These are phyloP conservation scores for Orbilia blumenaviensis DNA, from an alignment of 2,329 filamentous ascomycete species.

Conservation along the genomic window DNA sequence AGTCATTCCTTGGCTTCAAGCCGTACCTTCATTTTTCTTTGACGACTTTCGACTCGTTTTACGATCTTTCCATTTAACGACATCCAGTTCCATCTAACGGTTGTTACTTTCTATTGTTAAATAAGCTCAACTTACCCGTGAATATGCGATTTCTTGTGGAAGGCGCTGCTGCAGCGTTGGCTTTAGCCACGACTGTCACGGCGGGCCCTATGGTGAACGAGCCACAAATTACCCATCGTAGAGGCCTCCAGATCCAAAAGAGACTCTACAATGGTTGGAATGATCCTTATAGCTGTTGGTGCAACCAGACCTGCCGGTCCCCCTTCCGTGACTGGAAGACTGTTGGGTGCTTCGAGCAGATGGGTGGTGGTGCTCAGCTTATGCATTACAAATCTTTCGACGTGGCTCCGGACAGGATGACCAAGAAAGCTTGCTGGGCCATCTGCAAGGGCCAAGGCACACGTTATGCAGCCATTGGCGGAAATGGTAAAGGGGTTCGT, in stretches of 20 bases:
- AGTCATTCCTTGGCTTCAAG: not conserved
- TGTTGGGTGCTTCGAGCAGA: not conserved
- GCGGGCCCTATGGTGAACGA: not conserved
- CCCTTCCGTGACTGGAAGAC: not conserved
- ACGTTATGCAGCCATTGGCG: constrained; percentile 3
- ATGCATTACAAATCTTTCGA: not conserved
- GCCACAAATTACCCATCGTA: not conserved
- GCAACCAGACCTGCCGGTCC: not conserved
- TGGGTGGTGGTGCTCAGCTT: not conserved
- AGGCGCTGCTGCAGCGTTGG: not conserved
- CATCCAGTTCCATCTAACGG: not conserved
- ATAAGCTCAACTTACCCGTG: not conserved
- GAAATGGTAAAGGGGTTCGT: constrained; percentile 2
- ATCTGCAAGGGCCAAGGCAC: not conserved
- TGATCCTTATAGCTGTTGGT: constrained; percentile 7
- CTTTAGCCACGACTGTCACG: not conserved
- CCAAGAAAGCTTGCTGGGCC: not conserved
- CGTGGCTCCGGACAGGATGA: not conserved
- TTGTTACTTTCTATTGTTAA: not conserved
- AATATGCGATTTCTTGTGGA: not conserved
- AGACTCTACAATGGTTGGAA: not conserved
- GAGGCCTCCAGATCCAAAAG: not conserved
- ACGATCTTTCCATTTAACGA: not conserved
- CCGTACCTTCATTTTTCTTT: not conserved
- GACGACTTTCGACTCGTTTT: not conserved